Percentiles rank a stretch among this genome's conserved stretches.
These are phyloP conservation scores for Kodamaea kaohsiungensis DNA, from an alignment of 805 yeast genomes.

Conservation along the genomic window DNA sequence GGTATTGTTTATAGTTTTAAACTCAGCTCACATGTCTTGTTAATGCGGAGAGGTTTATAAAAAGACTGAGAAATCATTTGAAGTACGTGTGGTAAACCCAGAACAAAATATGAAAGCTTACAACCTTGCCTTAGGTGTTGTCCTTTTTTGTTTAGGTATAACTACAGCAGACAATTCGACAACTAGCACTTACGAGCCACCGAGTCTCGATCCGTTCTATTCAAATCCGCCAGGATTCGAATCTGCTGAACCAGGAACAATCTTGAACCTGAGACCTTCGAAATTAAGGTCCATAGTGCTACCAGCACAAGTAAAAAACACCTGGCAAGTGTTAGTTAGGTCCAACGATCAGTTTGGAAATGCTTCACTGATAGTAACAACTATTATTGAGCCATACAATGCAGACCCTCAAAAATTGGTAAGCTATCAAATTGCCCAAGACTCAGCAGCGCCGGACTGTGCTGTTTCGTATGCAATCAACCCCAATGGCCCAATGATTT, in stretches of 20 bases:
- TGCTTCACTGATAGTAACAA: conserved; percentile 22
- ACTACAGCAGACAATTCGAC: not conserved
- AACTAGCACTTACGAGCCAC: not conserved
- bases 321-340: conserved; percentile 22
- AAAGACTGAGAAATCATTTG: not conserved
- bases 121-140: not conserved
- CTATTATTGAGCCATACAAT: conserved; percentile 22
- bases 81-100: not conserved
- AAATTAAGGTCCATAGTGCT: conserved; percentile 17
- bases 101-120: not conserved
- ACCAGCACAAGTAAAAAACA: conserved; percentile 19
- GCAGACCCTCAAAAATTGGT: conserved; percentile 23
- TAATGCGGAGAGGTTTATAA: not conserved
- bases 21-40: not conserved
- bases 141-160: not conserved
- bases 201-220: conserved; percentile 24
- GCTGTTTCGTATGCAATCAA: conserved; percentile 23
- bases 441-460: conserved; percentile 20
- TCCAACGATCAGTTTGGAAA: conserved; percentile 20
- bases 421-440: conserved; percentile 23
- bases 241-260: conserved; percentile 20
- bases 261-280: conserved; percentile 21
- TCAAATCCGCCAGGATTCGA: conserved; percentile 23
- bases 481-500: conserved; percentile 12
- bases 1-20: too few relatives aligned